Percentiles rank a stretch among this genome's conserved stretches.
Evolutionary conservation across 1,284 basidiomycete genomes (phyloP).

Genomic region (Omphalotus olearius): DNA sequence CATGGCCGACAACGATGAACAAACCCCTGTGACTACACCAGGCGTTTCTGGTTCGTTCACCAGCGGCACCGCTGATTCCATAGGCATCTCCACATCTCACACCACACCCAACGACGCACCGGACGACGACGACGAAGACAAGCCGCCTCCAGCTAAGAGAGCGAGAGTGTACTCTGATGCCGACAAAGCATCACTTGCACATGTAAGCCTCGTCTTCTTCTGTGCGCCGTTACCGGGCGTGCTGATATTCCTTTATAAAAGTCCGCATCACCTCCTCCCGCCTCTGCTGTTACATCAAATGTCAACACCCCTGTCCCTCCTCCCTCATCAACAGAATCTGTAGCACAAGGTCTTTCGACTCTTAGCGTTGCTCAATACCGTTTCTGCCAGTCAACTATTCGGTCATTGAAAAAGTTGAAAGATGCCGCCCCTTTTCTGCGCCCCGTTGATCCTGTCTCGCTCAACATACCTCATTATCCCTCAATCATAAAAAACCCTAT

Average conservation of each 20-base stretch:
- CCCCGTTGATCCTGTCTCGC: constrained; percentile 89
- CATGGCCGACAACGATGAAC: constrained; percentile 43
- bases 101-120: constrained; percentile 34
- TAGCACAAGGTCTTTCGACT: constrained; percentile 32
- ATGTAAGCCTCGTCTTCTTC: constrained; percentile 50
- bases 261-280: constrained; percentile 67
- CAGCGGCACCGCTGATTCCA: constrained; percentile 35
- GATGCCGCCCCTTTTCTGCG: constrained; percentile 80
- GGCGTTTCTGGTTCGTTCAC: constrained; percentile 33
- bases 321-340: constrained; percentile 21
- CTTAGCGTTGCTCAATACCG: constrained; percentile 71
- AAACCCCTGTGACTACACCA: constrained; percentile 35
- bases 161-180: constrained; percentile 43
- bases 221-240: constrained; percentile 44
- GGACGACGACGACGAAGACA: constrained; percentile 45
- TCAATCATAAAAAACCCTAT: constrained; percentile 88
- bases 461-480: constrained; percentile 91
- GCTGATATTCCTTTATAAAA: constrained; percentile 51
- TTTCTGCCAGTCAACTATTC: constrained; percentile 77
- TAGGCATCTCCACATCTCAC: constrained; percentile 36
- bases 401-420: constrained; percentile 83
- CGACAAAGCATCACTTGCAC: constrained; percentile 51
- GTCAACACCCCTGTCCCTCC: constrained; percentile 35
- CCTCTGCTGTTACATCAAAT: constrained; percentile 31
- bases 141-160: constrained; percentile 64